phyloP scores from a whole-genome alignment of 768 basidiomycete genomes.

The Russula vinacea region DNA sequence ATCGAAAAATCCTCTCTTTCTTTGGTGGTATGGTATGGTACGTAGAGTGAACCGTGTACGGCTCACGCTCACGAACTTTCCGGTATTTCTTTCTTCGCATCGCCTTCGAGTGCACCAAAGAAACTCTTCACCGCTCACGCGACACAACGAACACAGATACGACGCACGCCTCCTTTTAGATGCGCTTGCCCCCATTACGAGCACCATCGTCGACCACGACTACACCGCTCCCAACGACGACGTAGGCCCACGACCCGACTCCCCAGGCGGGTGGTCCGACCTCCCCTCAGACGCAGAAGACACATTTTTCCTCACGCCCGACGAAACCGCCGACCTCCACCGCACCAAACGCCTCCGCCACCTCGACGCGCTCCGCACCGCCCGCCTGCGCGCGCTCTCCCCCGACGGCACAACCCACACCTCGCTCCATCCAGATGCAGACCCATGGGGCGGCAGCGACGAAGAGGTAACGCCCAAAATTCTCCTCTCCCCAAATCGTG shows the following conservation, averaged over 20 bases:
- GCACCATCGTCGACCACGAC: not conserved
- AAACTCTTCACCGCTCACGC: not conserved
- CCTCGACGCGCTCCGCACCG: slow-evolving; percentile 58
- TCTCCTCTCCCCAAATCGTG: no score
- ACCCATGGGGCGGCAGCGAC: slow-evolving; percentile 65
- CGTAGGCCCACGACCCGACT: slow-evolving; percentile 37
- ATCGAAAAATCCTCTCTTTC: not conserved
- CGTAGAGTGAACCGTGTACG: not conserved
- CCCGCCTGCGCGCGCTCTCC: slow-evolving; percentile 59
- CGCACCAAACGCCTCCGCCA: slow-evolving; percentile 64
- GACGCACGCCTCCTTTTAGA: slow-evolving; percentile 77
- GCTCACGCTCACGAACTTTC: not conserved
- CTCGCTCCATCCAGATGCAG: slow-evolving; percentile 35
- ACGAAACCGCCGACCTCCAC: slow-evolving; percentile 63
- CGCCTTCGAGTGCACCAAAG: not conserved
- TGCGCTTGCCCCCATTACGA: slow-evolving; percentile 37
- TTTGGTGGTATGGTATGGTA: not conserved
- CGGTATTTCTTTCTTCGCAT: slow-evolving; percentile 1
- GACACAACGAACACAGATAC: slow-evolving; percentile 50
- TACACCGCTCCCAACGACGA: not conserved
- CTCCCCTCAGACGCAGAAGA: slow-evolving; percentile 85
- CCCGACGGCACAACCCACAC: slow-evolving; percentile 33
- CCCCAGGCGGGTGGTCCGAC: slow-evolving; percentile 75
- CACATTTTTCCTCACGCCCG: slow-evolving; percentile 70
- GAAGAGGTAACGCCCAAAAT: slow-evolving; percentile 55